Evolutionary conservation across 1,284 basidiomycete genomes (phyloP), one percentile per base, ranked within the genome.

Genomic region (Baeospora myosura): DNA sequence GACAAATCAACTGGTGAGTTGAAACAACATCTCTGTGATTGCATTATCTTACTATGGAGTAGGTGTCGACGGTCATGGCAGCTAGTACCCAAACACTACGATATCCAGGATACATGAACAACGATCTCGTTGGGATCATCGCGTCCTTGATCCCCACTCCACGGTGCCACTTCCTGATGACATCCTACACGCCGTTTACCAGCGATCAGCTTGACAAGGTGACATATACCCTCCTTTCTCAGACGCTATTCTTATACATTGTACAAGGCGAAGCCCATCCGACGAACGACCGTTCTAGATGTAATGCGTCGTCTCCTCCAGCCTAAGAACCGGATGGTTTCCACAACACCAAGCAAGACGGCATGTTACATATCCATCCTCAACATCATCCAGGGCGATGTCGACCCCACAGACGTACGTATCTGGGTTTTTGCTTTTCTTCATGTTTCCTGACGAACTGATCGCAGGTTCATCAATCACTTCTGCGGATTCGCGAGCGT

Each of bases 31-130:
- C 37, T 32, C n/a, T 14, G 12, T 31, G 17, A 42, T 38, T 14
- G 26, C 21, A 18, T 38, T 40, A 17, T 34, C 36, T 31, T 1
- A 23, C 29, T 34, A 2, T 41, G 49, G 16, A 14, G 8, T 45
- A 96, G 90, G 88, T 90, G 0, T 84, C 93, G 2, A 96, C 93
- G 1, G 92, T 96, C 38, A 95, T 97, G 77, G 88, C 95, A 7
- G 95, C 95, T 2, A 95, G 92, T 46, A 99, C 95, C 0, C 92
- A 95, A 55, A 98, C 96, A 12, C 75, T 99, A 18, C 81, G 96
- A 52, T 98, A 97, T 66, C 96, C 96, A 0, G 90, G 92, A 39
- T 98, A 98, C 66, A 98, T 98, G 95, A 98, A 98, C 72, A 99
- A 98, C 56, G 95, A 99, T 59, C 79, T 97, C 24, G 92, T 97